These are phyloP conservation scores for Rhizopogon salebrosus DNA, from an alignment of 768 basidiomycete species.

Conservation along the genomic window DNA sequence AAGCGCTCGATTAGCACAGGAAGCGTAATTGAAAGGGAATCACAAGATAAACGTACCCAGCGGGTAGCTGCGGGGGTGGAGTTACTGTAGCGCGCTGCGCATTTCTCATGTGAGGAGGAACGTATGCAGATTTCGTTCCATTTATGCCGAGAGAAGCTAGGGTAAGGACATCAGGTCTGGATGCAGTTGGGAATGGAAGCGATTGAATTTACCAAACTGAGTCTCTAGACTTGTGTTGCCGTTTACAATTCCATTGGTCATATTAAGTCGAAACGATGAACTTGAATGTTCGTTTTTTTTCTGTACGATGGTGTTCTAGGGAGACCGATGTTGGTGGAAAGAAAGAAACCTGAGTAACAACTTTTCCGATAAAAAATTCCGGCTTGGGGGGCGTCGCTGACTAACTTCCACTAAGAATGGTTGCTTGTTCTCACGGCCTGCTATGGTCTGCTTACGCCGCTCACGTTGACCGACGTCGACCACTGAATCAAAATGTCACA, in stretches of 20 bases:
- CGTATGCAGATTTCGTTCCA: conserved; percentile 71
- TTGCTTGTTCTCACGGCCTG: conserved; percentile 9
- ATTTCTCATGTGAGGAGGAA: conserved; percentile 84
- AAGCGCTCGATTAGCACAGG: conserved; percentile 15
- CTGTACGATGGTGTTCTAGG: conserved; percentile 27
- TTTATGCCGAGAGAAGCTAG: conserved; percentile 74
- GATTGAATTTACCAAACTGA: conserved; percentile 56
- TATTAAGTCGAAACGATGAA: conserved; percentile 48
- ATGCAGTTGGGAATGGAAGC: conserved; percentile 2
- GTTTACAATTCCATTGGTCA: conserved; percentile 92
- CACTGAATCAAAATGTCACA: conserved; percentile 50
- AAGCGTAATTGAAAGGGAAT: conserved; percentile 10
- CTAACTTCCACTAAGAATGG: conserved; percentile 6
- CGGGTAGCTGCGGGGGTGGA: conserved; percentile 41
- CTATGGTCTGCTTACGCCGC: background rate
- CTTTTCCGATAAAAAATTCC: conserved; percentile 20
- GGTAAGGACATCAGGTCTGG: background rate
- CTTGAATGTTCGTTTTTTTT: conserved; percentile 18
- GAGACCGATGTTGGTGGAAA: conserved; percentile 24
- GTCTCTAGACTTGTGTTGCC: conserved; percentile 65
- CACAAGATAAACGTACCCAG: conserved; percentile 44
- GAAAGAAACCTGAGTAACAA: conserved; percentile 16
- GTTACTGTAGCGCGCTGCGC: conserved; percentile 84
- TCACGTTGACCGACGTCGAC: background rate
- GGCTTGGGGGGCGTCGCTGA: conserved; percentile 22